Evolutionary conservation across 306 rosid genomes (phyloP), one percentile per base, ranked within the genome.

Genomic region (Fagus crenata): DNA sequence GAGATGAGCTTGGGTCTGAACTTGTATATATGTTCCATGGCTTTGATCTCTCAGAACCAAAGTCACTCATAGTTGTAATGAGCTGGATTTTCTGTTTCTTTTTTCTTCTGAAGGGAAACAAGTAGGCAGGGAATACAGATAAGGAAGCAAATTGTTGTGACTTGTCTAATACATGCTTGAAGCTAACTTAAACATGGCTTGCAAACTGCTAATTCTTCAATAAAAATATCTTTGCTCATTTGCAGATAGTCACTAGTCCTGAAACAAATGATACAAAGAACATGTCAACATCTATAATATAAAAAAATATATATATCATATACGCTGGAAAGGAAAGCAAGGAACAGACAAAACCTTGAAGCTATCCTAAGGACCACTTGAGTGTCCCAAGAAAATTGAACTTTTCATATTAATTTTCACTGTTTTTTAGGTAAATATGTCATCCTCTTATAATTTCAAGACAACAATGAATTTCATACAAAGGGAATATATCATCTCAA

Each of bases 21-120:
- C 83, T 81, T 9, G 89, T 77, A 72, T 93, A 88, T 51, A 87
- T 79, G 85, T 72, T 82, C 98, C 98, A 91, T 53, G 90, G 72
- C 81, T 89, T 90, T 70, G 92, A 81, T 82, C 90, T 87, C 61
- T 86, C 97, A 12, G 69, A 17, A 56, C 82, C 83, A 28, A 84
- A 77, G 77, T 90, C 85, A 14, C 60, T 89, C 98, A 89, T 93
- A 31, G 28, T 88, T 12, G 32, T 4, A 2, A n/a, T 35, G 37
- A 18, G 1, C 75, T 15, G 49, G 18, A 41, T 37, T 61, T 15
- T 54, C 73, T 73, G 18, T 35, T 43, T 6, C 46, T 14, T 63
- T 72, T 61, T 82, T 61, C 22, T 75, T 60, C 68, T 41, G 53
- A 53, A 17, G 31, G 43, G 75, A 15, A 61, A 36, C 18, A 63